Conservation (phyloP, 108 stramenopile genomes). For the Bacterosira constricta region DNA sequence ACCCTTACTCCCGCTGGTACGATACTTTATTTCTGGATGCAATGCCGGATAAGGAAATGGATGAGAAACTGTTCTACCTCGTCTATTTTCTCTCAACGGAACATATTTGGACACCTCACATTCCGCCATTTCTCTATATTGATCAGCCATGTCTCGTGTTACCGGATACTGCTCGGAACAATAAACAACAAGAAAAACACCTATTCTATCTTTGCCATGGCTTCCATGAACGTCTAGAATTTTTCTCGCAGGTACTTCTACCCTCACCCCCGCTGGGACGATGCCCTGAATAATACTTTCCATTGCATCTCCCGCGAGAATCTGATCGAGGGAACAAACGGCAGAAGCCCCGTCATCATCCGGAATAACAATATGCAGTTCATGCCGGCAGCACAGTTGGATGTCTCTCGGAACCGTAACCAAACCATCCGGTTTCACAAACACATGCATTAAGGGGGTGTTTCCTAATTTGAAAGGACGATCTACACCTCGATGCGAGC, state of each 20-base stretch:
- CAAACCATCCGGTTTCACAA: constrained; percentile 47
- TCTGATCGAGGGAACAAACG: constrained; percentile 42
- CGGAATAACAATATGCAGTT: constrained; percentile 64
- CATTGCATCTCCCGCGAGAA: constrained; percentile 64
- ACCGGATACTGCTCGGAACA: constrained; percentile 63
- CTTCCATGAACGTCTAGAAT: constrained; percentile 37
- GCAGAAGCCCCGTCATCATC: constrained; percentile 7
- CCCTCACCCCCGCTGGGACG: constrained; percentile 65
- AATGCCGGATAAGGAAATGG: constrained; percentile 7
- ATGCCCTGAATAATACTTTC: constrained; percentile 49
- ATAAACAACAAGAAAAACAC: constrained; percentile 76
- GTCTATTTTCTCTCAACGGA: constrained; percentile 48
- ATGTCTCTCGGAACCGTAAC: constrained; percentile 46
- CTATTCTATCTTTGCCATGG: constrained; percentile 34
- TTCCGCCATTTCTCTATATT: constrained; percentile 62
- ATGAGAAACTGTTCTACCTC: constrained; percentile 65
- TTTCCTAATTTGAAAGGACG: constrained; percentile 65
- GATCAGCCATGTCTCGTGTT: constrained; percentile 60
- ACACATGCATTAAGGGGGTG: constrained; percentile 60
- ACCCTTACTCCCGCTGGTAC: constrained; percentile 65
- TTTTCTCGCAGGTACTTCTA: constrained; percentile 65
- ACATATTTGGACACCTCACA: constrained; percentile 56
- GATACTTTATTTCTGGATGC: constrained; percentile 5
- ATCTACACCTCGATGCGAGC: constrained; percentile 81
- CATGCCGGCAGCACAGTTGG: constrained; percentile 82